These are phyloP conservation scores for Clausena lansium DNA, from an alignment of 345 rosid genomes.

Conservation along the genomic window DNA sequence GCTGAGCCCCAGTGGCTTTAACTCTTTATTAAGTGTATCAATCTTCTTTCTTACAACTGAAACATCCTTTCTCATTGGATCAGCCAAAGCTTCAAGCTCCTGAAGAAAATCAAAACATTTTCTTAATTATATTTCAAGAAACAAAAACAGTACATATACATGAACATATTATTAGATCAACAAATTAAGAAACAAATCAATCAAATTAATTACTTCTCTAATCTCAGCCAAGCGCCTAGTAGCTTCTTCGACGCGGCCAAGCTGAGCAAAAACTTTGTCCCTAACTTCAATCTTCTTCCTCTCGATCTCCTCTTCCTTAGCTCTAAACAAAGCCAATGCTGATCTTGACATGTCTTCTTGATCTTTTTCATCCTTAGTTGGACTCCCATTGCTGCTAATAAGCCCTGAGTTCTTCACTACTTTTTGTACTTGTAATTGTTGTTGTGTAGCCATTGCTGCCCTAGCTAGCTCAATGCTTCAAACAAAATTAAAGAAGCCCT, in stretches of 20 bases:
- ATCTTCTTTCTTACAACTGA: conserved; percentile 50
- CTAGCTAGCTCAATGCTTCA: not conserved
- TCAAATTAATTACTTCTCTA: conserved; percentile 69
- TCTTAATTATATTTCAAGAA: not conserved
- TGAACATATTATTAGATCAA: not conserved
- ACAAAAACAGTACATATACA: too few species aligned
- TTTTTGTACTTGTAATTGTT: conserved; percentile 45
- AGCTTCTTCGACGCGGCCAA: conserved; percentile 77
- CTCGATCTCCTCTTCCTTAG: conserved; percentile 94
- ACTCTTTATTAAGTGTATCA: conserved; percentile 42
- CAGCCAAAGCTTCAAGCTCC: conserved; percentile 73
- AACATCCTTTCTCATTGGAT: conserved; percentile 72
- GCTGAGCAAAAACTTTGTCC: conserved; percentile 60
- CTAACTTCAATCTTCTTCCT: conserved; percentile 74
- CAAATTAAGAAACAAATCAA: not conserved
- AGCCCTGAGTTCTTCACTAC: conserved; percentile 50
- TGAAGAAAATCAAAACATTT: conserved; percentile 16
- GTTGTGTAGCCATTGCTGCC: conserved; percentile 48
- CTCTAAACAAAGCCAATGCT: conserved; percentile 64
- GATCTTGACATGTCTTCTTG: conserved; percentile 81
- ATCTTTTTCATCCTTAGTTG: conserved; percentile 51
- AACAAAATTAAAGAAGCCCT: not conserved
- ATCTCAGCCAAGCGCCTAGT: conserved; percentile 76
- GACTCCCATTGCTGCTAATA: conserved; percentile 39
- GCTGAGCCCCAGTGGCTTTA: conserved; percentile 54